These are phyloP conservation scores for Hygrophila difformis DNA, from an alignment of 257 asterid species.

Conservation along the genomic window DNA sequence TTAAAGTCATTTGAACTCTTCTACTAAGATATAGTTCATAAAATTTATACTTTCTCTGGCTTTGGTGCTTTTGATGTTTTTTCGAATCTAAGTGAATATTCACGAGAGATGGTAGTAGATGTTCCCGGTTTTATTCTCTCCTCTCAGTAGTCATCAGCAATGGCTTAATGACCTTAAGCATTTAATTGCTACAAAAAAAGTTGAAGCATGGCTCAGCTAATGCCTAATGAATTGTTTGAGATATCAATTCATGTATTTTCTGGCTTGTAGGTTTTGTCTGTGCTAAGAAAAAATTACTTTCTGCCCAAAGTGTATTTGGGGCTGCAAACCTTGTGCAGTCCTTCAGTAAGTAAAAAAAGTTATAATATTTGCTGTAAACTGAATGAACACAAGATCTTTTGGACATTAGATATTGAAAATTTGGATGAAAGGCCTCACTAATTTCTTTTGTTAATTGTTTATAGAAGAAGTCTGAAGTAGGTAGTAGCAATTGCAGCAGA, in stretches of 20 bases:
- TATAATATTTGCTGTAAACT: not conserved
- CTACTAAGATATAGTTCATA: no score
- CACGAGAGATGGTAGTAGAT: not conserved
- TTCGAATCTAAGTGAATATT: not conserved
- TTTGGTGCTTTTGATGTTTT: not conserved
- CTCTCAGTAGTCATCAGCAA: no score
- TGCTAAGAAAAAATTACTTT: not conserved
- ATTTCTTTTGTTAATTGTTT: not conserved
- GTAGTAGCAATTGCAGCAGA: no score
- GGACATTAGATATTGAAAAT: constrained; percentile 2
- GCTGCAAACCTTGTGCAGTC: not conserved
- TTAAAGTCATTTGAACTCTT: not conserved
- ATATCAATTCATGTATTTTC: not conserved
- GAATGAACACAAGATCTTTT: not conserved
- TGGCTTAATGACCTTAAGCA: no score
- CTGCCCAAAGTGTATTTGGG: not conserved
- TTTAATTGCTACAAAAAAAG: not conserved
- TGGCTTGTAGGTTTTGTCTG: not conserved
- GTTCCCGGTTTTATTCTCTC: no score
- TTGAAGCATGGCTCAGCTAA: not conserved
- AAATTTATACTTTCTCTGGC: not conserved
- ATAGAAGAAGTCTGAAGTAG: no score
- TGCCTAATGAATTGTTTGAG: no score
- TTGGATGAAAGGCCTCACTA: not conserved
- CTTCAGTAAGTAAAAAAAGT: not conserved